Evolutionary conservation across 2,329 filamentous ascomycete species (phyloP).

Genomic region (Didymella sp.): DNA sequence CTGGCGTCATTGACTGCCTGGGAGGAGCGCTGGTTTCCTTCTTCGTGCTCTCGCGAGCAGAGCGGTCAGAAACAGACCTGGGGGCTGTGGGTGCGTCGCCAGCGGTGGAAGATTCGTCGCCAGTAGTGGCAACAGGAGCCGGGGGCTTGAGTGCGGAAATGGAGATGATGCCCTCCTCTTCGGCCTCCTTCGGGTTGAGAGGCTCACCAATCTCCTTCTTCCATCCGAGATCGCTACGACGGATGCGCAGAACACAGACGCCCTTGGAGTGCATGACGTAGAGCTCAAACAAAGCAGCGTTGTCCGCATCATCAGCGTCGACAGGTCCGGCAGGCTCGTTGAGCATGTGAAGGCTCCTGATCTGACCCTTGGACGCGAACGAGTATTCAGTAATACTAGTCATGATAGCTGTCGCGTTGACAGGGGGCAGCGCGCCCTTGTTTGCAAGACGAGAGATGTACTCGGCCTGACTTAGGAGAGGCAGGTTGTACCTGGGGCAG

Average conservation of each 20-base stretch:
- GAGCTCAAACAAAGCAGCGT: conserved; percentile 85
- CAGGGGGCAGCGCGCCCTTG: conserved; percentile 67
- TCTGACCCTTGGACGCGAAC: conserved; percentile 81
- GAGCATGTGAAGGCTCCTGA: conserved; percentile 90
- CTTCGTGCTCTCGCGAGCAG: conserved; percentile 46
- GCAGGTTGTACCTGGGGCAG: conserved; percentile 87
- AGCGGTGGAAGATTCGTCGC: conserved; percentile 50
- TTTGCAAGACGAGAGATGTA: conserved; percentile 81
- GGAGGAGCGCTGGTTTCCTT: conserved; percentile 45
- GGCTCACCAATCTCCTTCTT: conserved; percentile 83
- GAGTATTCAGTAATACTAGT: conserved; percentile 96
- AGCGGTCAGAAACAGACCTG: conserved; percentile 46
- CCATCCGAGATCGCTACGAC: conserved; percentile 91
- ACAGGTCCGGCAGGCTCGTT: conserved; percentile 68
- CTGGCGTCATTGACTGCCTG: conserved; percentile 46
- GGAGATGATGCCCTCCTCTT: conserved; percentile 74
- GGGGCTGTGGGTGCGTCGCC: conserved; percentile 43
- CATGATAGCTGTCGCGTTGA: conserved; percentile 95
- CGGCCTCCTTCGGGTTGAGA: conserved; percentile 76
- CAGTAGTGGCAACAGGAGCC: conserved; percentile 28
- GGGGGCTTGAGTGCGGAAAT: conserved; percentile 69
- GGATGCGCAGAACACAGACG: conserved; percentile 87
- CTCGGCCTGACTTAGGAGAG: conserved; percentile 81
- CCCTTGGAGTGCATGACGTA: conserved; percentile 98
- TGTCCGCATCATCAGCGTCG: conserved; percentile 65